These are phyloP conservation scores for Zizania latifolia DNA, from an alignment of 176 grass and related monocot species.

Conservation along the genomic window DNA sequence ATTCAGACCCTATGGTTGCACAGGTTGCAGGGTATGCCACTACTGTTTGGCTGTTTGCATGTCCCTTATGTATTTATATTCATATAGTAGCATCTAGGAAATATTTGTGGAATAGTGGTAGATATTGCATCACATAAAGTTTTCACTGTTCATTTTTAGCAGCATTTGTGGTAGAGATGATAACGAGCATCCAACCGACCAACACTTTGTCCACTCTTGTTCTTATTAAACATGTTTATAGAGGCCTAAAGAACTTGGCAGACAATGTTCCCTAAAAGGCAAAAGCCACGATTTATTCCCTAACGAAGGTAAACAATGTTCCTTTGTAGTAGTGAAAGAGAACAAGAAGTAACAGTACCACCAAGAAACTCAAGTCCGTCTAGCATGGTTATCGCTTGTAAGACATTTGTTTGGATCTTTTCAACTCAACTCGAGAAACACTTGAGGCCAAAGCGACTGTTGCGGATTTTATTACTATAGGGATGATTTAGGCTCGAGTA, in stretches of 20 bases:
- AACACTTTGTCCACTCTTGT: not conserved
- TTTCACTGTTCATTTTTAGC: not conserved
- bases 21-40: constrained; percentile 72
- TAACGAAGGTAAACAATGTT: not conserved
- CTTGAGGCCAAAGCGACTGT: not conserved
- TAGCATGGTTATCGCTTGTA: not conserved
- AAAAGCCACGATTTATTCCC: not conserved
- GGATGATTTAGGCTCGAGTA: not conserved
- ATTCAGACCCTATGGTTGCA: constrained; percentile 81
- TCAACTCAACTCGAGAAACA: not conserved
- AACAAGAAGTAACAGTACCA: not conserved
- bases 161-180: not conserved
- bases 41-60: not conserved
- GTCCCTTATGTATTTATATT: not conserved
- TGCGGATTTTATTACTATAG: not conserved
- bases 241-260: not conserved
- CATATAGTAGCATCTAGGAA: not conserved
- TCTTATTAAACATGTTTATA: not conserved
- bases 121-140: not conserved
- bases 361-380: not conserved
- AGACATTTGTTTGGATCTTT: not conserved
- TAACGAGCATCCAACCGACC: not conserved
- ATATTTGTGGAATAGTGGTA: not conserved
- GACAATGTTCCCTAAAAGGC: not conserved
- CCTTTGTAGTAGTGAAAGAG: not conserved